phyloP scores from a whole-genome alignment of 2,329 filamentous ascomycete genomes.

The Calonectria pteridis region DNA sequence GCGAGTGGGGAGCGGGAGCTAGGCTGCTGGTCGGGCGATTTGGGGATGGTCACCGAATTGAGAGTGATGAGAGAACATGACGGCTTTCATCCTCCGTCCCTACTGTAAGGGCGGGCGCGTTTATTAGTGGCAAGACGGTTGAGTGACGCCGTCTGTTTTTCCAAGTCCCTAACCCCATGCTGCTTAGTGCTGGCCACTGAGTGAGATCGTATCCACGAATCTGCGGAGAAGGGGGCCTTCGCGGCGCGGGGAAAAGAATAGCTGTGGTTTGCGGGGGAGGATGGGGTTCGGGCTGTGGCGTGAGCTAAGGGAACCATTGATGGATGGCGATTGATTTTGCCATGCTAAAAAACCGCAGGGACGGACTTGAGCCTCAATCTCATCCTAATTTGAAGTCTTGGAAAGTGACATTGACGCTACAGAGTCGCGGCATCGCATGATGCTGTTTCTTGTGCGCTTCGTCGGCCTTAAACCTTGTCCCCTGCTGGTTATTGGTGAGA shows the following conservation, averaged over 20 bases:
- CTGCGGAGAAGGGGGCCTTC: constrained; percentile 37
- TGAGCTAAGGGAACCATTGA: background rate
- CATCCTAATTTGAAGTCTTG: background rate
- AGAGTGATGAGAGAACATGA: background rate
- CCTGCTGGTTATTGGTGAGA: background rate
- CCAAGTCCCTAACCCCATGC: constrained; percentile 5
- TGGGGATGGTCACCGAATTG: background rate
- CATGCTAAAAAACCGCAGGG: background rate
- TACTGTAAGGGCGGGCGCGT: background rate
- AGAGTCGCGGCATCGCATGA: background rate
- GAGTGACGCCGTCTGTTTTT: background rate
- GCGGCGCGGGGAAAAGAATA: constrained; percentile 38
- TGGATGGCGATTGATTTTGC: background rate
- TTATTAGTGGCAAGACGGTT: background rate
- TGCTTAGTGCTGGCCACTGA: background rate
- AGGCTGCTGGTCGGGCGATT: constrained; percentile 9
- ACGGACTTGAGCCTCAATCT: background rate
- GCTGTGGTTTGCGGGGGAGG: constrained; percentile 41
- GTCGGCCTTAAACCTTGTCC: background rate
- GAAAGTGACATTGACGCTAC: background rate
- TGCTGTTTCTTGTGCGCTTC: background rate
- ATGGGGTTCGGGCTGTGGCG: constrained; percentile 29
- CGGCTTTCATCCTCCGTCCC: constrained; percentile 23
- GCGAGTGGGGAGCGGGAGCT: background rate
- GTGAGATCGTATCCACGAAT: constrained; percentile 30